Conservation (phyloP, 2,329 filamentous ascomycete genomes). For the Seiridium unicorne region DNA sequence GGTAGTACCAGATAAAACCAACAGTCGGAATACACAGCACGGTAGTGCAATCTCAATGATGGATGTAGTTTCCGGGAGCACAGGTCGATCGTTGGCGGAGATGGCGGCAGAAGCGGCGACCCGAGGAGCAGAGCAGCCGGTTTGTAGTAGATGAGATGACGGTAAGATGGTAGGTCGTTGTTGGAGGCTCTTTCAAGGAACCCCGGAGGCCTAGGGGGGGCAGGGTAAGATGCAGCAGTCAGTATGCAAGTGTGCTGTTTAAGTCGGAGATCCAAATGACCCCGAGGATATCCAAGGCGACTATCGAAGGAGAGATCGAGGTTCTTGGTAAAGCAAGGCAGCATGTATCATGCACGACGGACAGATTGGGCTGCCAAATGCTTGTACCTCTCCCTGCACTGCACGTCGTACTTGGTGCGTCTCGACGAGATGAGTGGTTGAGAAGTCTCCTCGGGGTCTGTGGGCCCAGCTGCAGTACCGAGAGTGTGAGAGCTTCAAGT, state of each 20-base stretch:
- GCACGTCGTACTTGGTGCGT: constrained; percentile 23
- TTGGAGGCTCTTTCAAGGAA: constrained; percentile 6
- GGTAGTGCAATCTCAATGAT: constrained; percentile 5
- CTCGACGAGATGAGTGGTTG: constrained; percentile 18
- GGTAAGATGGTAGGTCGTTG: constrained; percentile 19
- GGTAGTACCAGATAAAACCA: constrained; percentile 10
- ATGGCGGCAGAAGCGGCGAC: constrained; percentile 11
- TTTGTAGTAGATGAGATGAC: constrained; percentile 16
- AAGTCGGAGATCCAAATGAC: constrained; percentile 12
- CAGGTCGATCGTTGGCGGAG: constrained; percentile 11
- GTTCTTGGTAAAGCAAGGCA: not conserved
- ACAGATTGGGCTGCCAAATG: constrained; percentile 28
- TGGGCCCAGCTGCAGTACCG: constrained; percentile 6
- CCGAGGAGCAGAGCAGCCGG: constrained; percentile 14
- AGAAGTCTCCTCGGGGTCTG: constrained; percentile 7
- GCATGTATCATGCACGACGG: constrained; percentile 15
- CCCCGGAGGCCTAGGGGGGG: constrained; percentile 10
- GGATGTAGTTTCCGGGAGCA: constrained; percentile 9
- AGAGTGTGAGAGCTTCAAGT: not conserved
- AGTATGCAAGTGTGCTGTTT: constrained; percentile 8
- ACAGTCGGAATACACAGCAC: constrained; percentile 12
- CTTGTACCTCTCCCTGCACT: constrained; percentile 12
- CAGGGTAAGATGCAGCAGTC: constrained; percentile 15
- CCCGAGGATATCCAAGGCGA: constrained; percentile 7
- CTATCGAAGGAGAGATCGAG: constrained; percentile 13